These are phyloP conservation scores for Pezicula carpinea DNA, from an alignment of 2,329 filamentous ascomycete species.

Conservation along the genomic window DNA sequence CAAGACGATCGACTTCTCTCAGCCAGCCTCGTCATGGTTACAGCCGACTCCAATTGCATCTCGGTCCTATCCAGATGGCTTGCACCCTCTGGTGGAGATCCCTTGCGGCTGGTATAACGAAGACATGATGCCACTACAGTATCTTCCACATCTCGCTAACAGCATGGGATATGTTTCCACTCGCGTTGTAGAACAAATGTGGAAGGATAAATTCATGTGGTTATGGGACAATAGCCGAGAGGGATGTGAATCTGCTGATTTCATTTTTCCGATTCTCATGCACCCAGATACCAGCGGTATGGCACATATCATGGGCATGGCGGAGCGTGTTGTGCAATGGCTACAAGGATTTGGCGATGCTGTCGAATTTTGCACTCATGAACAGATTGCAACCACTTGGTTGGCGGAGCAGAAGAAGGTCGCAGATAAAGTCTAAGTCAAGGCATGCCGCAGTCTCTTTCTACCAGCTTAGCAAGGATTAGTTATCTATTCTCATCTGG, in stretches of 20 bases:
- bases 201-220: constrained; percentile 55
- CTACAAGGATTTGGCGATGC: not conserved
- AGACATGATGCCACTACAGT: constrained; percentile 45
- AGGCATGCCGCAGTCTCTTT: too few relatives aligned
- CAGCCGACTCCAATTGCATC: constrained; percentile 31
- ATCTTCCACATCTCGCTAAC: constrained; percentile 42
- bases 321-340: constrained; percentile 20
- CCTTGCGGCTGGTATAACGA: constrained; percentile 46
- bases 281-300: constrained; percentile 57
- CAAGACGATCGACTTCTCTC: constrained; percentile 31
- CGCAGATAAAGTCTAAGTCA: not conserved
- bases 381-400: not conserved
- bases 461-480: too few relatives aligned
- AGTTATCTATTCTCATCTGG: too few relatives aligned
- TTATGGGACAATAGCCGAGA: constrained; percentile 37
- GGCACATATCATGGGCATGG: constrained; percentile 52
- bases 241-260: constrained; percentile 27
- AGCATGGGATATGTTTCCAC: constrained; percentile 54
- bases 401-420: not conserved
- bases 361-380: not conserved
- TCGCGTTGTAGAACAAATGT: constrained; percentile 53
- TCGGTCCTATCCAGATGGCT: constrained; percentile 16
- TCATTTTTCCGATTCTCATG: constrained; percentile 47
- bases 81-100: constrained; percentile 35
- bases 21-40: constrained; percentile 39